These are phyloP conservation scores for Solanum aculeatissimum DNA, from an alignment of 305 asterid genomes.

Conservation along the genomic window DNA sequence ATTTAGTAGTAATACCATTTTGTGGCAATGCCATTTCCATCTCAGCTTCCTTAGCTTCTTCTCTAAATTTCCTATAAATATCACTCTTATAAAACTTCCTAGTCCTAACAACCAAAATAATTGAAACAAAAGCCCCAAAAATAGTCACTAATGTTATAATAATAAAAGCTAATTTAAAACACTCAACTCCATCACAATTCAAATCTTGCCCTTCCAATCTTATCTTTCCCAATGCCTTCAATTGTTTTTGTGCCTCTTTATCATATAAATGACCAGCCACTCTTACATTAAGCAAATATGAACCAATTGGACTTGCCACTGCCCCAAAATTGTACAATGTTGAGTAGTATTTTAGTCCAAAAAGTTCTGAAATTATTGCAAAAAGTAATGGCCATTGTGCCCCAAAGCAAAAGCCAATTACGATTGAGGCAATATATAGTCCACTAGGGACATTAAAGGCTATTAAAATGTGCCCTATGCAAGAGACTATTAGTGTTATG, in stretches of 20 bases:
- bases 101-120: constrained; percentile 50
- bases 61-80: constrained; percentile 53
- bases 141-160: constrained; percentile 51
- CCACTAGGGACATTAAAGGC: constrained; percentile 55
- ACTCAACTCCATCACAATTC: constrained; percentile 45
- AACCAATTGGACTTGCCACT: constrained; percentile 74
- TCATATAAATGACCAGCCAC: constrained; percentile 62
- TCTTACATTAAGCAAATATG: constrained; percentile 48
- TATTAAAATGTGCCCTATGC: constrained; percentile 55
- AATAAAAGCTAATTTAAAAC: constrained; percentile 47
- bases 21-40: constrained; percentile 7
- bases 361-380: constrained; percentile 73
- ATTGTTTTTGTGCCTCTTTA: constrained; percentile 54
- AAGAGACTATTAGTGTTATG: constrained; percentile 27
- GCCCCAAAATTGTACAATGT: constrained; percentile 70
- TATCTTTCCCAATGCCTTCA: constrained; percentile 11
- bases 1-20: background rate
- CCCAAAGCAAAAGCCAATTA: constrained; percentile 81
- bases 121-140: constrained; percentile 52
- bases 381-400: constrained; percentile 85
- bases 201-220: constrained; percentile 37
- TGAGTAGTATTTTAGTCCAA: constrained; percentile 78
- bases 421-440: constrained; percentile 60
- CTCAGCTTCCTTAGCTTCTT: constrained; percentile 26
- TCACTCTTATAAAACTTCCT: constrained; percentile 62